A percentile compares a stretch with the other conserved stretches of the same genome.
Evolutionary conservation across 495 filamentous ascomycete species (phyloP).

Genomic region (Podospora appendiculata): DNA sequence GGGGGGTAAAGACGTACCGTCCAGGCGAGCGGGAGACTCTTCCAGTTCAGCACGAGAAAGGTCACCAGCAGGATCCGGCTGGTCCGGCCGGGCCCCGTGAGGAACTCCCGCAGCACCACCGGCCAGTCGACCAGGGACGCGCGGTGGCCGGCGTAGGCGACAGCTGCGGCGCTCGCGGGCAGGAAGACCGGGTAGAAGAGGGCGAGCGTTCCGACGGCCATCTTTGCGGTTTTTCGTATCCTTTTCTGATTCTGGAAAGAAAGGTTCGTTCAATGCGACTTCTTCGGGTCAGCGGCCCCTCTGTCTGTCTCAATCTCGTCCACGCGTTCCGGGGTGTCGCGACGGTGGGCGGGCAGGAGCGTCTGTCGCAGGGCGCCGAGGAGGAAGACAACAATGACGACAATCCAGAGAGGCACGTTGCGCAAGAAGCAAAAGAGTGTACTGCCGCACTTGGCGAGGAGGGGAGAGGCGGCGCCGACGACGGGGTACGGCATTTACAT

Average conservation of each 20-base stretch:
- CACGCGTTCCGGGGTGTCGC: neutral
- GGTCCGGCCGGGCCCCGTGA: conserved; percentile 34
- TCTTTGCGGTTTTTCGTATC: conserved; percentile 7
- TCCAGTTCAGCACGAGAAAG: conserved; percentile 47
- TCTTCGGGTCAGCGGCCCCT: no score
- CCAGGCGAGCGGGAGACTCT: conserved; percentile 70
- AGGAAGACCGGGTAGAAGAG: conserved; percentile 30
- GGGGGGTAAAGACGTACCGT: conserved; percentile 43
- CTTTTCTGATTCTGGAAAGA: no score
- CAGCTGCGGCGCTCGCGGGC: conserved; percentile 23
- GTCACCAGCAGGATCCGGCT: neutral
- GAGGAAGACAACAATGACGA: conserved; percentile 26
- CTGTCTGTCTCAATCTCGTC: no score
- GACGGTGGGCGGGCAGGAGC: neutral
- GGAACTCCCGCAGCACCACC: conserved; percentile 26
- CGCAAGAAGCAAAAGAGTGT: conserved; percentile 32
- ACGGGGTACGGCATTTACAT: conserved; percentile 9
- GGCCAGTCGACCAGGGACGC: conserved; percentile 27
- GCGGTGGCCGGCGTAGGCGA: conserved; percentile 34
- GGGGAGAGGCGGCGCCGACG: conserved; percentile 2
- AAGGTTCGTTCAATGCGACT: no score
- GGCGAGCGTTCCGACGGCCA: conserved; percentile 34
- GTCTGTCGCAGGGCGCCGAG: conserved; percentile 20
- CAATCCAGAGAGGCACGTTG: conserved; percentile 30
- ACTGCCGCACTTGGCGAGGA: conserved; percentile 26